A percentile compares a stretch with the other conserved stretches of the same genome.
These are phyloP conservation scores for Gentiana dahurica DNA, from an alignment of 257 asterid species.

Conservation along the genomic window DNA sequence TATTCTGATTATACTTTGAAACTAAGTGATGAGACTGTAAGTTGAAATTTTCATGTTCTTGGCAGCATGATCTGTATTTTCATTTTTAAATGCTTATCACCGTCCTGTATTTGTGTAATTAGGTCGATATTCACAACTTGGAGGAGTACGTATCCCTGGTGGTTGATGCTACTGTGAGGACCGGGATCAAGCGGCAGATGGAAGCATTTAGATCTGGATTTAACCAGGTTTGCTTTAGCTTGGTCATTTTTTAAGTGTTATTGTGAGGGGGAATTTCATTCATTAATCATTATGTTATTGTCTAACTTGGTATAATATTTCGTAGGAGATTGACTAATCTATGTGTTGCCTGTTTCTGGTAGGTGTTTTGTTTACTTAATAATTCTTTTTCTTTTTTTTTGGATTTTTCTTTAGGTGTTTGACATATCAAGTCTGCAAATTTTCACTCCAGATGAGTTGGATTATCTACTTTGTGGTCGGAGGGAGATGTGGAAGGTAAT, in stretches of 20 bases:
- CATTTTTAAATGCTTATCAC: neutral
- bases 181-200: constrained; percentile 70
- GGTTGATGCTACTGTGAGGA: constrained; percentile 77
- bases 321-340: neutral
- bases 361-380: neutral
- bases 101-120: constrained; percentile 4
- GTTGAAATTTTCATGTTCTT: neutral
- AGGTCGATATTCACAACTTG: constrained; percentile 76
- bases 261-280: neutral
- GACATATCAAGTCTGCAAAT: constrained; percentile 82
- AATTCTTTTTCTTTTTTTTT: neutral
- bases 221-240: constrained; percentile 48
- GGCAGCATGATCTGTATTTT: neutral
- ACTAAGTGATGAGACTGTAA: constrained; percentile 59
- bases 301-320: neutral
- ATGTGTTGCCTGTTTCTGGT: neutral
- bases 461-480: constrained; percentile 92
- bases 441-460: constrained; percentile 88
- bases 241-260: neutral
- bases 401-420: constrained; percentile 45
- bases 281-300: neutral
- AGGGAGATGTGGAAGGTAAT: constrained; percentile 94
- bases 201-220: constrained; percentile 98
- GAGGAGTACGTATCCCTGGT: constrained; percentile 77
- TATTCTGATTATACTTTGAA: constrained; percentile 75